Evolutionary conservation across 306 rosid species (phyloP), one percentile per base, ranked within the genome.

Genomic region (Erythrophleum fordii): DNA sequence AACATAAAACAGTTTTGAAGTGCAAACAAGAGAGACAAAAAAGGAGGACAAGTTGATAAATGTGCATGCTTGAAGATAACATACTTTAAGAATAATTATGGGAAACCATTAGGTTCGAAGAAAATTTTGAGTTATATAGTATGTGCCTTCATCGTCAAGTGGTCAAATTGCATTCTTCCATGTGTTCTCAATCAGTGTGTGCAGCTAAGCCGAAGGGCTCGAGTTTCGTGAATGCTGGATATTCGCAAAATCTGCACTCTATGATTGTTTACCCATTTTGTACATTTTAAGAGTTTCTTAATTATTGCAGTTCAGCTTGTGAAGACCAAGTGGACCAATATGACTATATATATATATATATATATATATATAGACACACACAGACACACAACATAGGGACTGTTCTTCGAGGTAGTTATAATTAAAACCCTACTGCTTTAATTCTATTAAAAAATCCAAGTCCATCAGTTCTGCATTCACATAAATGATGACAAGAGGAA

Each of bases 21-120:
- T 58, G 13, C 4, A 11, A 23, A 11, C 42, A 6, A 12, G 20
- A 60, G 66, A 28, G 12, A 17, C 8, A 10, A 17, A 62, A 62
- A 62, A 2, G 44, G 23, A 62, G n/a, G 69, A 62, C 46, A 65
- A 65, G 71, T 35, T 65, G 71, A 65, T 2, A 18, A 35, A 37
- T 18, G n/a, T 65, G 26, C 46, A 65, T 11, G 53, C 34, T 68
- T 42, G 34, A 68, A 41, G 73, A 68, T 68, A 41, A 68, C 73
- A 45, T 20, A 41, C 22, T 68, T 68, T 41, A 41, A 42, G 5
- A 12, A 68, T 8, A 65, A 39, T 41, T 1, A 41, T 39, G 20
- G 31, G 1, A 22, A 22, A 9, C 13, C 11, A 8, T 55, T 22
- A 55, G 61, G 61, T 31, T 34, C 14, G 17, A 65, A 23, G 26